Evolutionary conservation across 2,329 filamentous ascomycete species (phyloP).

Genomic region (Penicillium sclerotigenum): DNA sequence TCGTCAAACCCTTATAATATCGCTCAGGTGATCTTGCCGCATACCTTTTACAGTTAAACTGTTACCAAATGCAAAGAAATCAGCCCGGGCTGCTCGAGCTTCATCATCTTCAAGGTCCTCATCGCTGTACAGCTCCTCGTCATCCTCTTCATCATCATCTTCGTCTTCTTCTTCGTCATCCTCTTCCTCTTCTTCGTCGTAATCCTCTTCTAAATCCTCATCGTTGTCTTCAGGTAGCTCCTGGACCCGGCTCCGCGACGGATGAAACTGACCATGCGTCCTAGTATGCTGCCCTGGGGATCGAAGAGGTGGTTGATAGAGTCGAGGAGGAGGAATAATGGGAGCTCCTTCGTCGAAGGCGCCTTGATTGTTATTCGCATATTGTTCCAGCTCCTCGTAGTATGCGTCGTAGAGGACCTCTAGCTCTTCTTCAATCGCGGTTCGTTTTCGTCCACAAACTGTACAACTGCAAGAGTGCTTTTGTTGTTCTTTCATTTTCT

Average conservation of each 20-base stretch:
- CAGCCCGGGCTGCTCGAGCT: slow-evolving; percentile 63
- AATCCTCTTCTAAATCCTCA: slow-evolving; percentile 52
- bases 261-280: slow-evolving; percentile 57
- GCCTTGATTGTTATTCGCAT: slow-evolving; percentile 78
- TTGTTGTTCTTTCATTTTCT: slow-evolving; percentile 99
- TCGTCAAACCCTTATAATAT: slow-evolving; percentile 22
- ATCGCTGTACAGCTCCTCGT: slow-evolving; percentile 65
- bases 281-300: slow-evolving; percentile 57
- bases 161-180: slow-evolving; percentile 45
- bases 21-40: slow-evolving; percentile 17
- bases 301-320: slow-evolving; percentile 57
- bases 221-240: slow-evolving; percentile 56
- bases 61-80: slow-evolving; percentile 97
- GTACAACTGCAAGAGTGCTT: slow-evolving; percentile 98
- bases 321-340: slow-evolving; percentile 65
- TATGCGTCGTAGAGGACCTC: slow-evolving; percentile 98
- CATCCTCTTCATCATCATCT: slow-evolving; percentile 66
- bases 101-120: slow-evolving; percentile 62
- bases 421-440: slow-evolving; percentile 94
- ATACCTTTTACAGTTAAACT: slow-evolving; percentile 89
- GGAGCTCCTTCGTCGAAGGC: slow-evolving; percentile 60
- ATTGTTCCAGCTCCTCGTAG: slow-evolving; percentile 96
- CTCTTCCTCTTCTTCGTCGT: slow-evolving; percentile 54
- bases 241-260: slow-evolving; percentile 70
- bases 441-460: slow-evolving; percentile 92